Percentiles rank a stretch among this genome's conserved stretches.
Conservation (phyloP, 768 basidiomycete species). For the Hericium erinaceus region DNA sequence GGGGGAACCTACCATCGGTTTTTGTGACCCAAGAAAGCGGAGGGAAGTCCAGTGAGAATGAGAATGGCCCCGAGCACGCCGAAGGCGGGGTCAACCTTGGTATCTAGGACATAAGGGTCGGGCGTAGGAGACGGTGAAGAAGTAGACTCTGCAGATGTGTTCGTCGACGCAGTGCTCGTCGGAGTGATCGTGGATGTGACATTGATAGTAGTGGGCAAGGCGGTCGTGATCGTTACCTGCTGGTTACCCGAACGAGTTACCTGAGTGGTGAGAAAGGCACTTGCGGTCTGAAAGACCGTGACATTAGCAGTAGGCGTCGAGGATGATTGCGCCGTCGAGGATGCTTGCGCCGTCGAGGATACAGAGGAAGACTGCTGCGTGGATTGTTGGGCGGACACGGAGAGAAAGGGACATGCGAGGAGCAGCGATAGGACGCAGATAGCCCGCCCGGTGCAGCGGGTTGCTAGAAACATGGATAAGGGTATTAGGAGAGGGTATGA, state of each 20-base stretch:
- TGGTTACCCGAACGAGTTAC: conserved; percentile 33
- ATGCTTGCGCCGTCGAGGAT: neutral
- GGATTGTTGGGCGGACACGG: too few species aligned
- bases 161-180: conserved; percentile 31
- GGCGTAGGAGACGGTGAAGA: conserved; percentile 26
- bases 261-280: conserved; percentile 39
- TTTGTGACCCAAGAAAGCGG: conserved; percentile 90
- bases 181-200: conserved; percentile 48
- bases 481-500: too few species aligned
- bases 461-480: too few species aligned
- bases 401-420: too few species aligned
- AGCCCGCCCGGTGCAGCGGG: too few species aligned
- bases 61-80: conserved; percentile 82
- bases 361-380: too few species aligned
- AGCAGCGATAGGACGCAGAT: too few species aligned
- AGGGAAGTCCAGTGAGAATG: conserved; percentile 83
- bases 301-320: conserved; percentile 18
- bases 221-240: conserved; percentile 39
- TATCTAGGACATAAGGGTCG: conserved; percentile 36
- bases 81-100: conserved; percentile 79
- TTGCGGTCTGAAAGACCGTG: conserved; percentile 40
- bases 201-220: conserved; percentile 54
- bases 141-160: conserved; percentile 2
- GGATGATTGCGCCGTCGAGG: neutral
- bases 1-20: conserved; percentile 68